Evolutionary conservation across 192 early-diverging fungal genomes (phyloP), one percentile per base, ranked within the genome.

Genomic region (Umbelopsis ramanniana): DNA sequence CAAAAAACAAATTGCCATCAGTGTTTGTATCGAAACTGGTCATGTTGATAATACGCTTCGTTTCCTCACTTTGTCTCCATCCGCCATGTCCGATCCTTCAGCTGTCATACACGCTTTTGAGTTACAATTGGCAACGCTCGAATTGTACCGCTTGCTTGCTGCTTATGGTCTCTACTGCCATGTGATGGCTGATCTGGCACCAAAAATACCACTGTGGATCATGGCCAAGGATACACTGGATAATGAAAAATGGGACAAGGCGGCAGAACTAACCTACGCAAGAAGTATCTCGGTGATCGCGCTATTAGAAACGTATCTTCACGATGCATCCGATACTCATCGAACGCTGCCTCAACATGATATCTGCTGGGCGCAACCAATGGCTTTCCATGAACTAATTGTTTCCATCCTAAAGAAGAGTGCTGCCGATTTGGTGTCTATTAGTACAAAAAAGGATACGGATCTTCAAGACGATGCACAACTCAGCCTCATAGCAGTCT

Each of bases 91-190:
- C 11, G 67, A 54, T 22, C 23, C 67, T 35, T 43, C 45, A 19
- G 66, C 69, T 14, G 48, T 54, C 38, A 19, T 21, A 33, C 22
- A 68, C 6, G 81, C 79, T 5, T 81, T 75, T 68, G 77, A 81
- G 37, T 35, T 82, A 2, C 74, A 76, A 12, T 38, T 70, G 1
- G 84, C 85, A 55, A 79, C 75, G 9, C 33, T 88, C 21, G 76
- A 79, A 33, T 40, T 85, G 7, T 77, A 84, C 46, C 82, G 82
- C 14, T 72, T 81, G 0, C 53, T 85, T 7, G 72, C 78, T 19
- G 78, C 74, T 10, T 85, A 88, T 72, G 87, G 87, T 26, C 74
- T 88, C n/a, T 80, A 84, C 22, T 76, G 83, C 23, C 79, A 84
- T 24, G 79, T 82, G 17, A 46, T 86, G 5, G 75, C 72, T 4